Percentiles rank a stretch among this genome's conserved stretches.
Evolutionary conservation across 2,329 filamentous ascomycete genomes (phyloP).

Genomic region (Trichoderma brevicompactum): DNA sequence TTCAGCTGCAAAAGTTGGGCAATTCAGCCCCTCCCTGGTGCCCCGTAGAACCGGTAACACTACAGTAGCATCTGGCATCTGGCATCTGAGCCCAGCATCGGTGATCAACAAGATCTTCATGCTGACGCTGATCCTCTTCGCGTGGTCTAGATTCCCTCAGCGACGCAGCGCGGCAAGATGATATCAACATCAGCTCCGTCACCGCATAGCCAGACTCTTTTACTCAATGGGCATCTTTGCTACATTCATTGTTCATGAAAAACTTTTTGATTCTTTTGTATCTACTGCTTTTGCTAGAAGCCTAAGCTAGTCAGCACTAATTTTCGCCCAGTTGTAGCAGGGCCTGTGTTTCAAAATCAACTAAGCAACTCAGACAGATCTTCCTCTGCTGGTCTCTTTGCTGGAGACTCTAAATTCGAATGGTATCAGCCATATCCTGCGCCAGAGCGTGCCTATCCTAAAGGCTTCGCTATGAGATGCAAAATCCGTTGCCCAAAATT

Average conservation of each 20-base stretch:
- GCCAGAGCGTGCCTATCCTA: slow-evolving; percentile 29
- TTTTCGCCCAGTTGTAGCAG: slow-evolving; percentile 11
- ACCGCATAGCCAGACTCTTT: neutral
- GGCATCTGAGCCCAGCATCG: slow-evolving; percentile 7
- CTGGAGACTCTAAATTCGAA: slow-evolving; percentile 26
- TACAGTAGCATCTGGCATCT: slow-evolving; percentile 13
- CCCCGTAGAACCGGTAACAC: slow-evolving; percentile 16
- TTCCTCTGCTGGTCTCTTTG: slow-evolving; percentile 24
- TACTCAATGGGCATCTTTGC: neutral
- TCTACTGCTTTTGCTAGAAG: slow-evolving; percentile 11
- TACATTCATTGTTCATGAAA: neutral
- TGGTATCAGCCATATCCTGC: slow-evolving; percentile 32
- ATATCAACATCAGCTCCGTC: slow-evolving; percentile 3
- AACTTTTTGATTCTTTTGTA: slow-evolving; percentile 2
- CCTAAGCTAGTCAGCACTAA: slow-evolving; percentile 3
- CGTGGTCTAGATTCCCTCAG: neutral
- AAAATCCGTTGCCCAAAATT: slow-evolving; percentile 29
- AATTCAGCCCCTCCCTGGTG: neutral
- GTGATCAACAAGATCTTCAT: slow-evolving; percentile 25
- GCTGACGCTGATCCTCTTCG: slow-evolving; percentile 12
- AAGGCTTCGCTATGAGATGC: slow-evolving; percentile 29
- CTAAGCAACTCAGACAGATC: slow-evolving; percentile 21
- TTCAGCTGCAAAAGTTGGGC: slow-evolving; percentile 16
- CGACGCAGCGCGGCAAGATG: slow-evolving; percentile 1
- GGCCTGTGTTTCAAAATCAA: slow-evolving; percentile 16